Base-by-base conservation (phyloP, 257 asterid genomes). In the Thymus mandschuricus region DNA sequence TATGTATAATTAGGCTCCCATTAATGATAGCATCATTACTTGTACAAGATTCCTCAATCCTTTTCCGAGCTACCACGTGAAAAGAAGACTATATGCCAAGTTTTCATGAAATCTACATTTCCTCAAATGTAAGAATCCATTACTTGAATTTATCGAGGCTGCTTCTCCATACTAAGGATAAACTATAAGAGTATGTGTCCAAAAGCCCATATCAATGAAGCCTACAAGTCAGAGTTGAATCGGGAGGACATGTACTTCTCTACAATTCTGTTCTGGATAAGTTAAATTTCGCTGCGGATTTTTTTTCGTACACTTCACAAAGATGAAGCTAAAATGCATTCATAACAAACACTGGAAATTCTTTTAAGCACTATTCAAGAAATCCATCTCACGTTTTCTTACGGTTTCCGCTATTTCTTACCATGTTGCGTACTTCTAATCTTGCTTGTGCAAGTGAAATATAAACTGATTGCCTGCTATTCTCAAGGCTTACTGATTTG, bases 391-490 rank as follows among this genome's bases (percentile, higher is more conserved):
- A 12, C 33, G 11, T 6, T 55, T 55, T 38, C 51, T 15, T 6
- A 5, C 35, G 54, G 29, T 70, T 74, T 49, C 29, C 45, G 0
- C 33, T 15, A 40, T 38, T 45, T 21, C 60, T 56, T 68, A 46
- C 41, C 58, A 27, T 43, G 44, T 27, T 52, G 48, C 34, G 46
- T 76, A 60, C 46, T n/a, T 72, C 68, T 69, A 38, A 33, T 12
- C 55, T 54, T 52, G n/a, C 31, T 27, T 29, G 50, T 15, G 6
- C 69, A 60, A 29, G 15, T 27, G 49, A 61, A 41, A 63, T 49
- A 21, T 34, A 51, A 29, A 48, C 49, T 45, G 50, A 13, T n/a
- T n/a, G 43, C 60, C 10, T 15, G 21, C 41, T 7, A 38, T 38
- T 4, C 29, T 35, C 49, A 35, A 41, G 40, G 38, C 41, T 40